Evolutionary conservation across 805 yeast species (phyloP).

Genomic region (Wickerhamomyces chaumierensis): DNA sequence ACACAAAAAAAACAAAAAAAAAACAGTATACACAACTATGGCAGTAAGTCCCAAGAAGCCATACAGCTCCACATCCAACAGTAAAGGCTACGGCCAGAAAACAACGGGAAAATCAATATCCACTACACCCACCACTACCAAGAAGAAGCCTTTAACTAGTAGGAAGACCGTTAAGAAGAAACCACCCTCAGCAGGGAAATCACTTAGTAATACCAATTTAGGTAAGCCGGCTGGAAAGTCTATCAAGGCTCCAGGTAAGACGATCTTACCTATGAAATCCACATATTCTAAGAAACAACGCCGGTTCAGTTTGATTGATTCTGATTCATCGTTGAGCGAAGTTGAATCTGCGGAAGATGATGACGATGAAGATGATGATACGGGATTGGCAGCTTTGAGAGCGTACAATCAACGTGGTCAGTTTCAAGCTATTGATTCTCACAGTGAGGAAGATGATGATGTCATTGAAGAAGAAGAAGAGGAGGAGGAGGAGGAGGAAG

Average conservation of each 20-base stretch:
- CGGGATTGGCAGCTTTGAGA: constrained; percentile 2
- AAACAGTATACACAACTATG: too few species aligned
- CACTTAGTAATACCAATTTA: not conserved
- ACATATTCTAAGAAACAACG: constrained; percentile 21
- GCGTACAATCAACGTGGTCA: constrained; percentile 1
- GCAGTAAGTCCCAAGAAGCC: too few species aligned
- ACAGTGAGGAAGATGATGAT: constrained; percentile 19
- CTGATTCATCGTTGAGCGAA: constrained; percentile 29
- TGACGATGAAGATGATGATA: constrained; percentile 12
- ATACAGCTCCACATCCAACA: too few species aligned
- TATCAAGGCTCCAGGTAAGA: constrained; percentile 20
- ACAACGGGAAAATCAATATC: too few species aligned
- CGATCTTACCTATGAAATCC: constrained; percentile 11
- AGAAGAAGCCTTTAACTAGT: not conserved
- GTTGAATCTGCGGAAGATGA: constrained; percentile 26
- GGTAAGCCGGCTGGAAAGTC: not conserved
- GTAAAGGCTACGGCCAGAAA: too few species aligned
- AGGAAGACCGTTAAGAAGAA: not conserved
- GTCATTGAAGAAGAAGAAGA: constrained; percentile 8
- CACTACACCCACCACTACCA: constrained; percentile 1
- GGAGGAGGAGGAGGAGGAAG: constrained; percentile 15
- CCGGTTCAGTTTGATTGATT: constrained; percentile 31
- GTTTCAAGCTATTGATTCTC: constrained; percentile 25
- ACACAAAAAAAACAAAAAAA: too few species aligned
- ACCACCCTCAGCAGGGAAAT: constrained; percentile 1